Evolutionary conservation across 2,329 filamentous ascomycete species (phyloP), one percentile per base, ranked within the genome.

Genomic region (Emmonsiellopsis sp.): DNA sequence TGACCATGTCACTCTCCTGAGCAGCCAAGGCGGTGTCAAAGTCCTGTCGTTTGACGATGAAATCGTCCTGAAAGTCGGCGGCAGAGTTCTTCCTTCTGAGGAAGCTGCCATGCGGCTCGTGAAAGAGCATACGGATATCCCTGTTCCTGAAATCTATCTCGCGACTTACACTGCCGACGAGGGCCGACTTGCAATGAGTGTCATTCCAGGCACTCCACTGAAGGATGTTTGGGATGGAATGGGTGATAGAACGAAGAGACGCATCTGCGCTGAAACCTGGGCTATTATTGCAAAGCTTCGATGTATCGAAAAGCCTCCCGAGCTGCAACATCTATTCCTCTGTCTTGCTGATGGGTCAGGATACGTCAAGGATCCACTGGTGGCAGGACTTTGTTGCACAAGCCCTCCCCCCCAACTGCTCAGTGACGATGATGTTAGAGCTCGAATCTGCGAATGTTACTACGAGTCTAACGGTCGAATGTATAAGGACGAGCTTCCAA

Each of bases 371-470:
- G 59, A 62, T 40, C 55, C 57, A 15, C 10, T 62, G 20, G 54
- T 64, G 8, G 57, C 61, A 9, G 63, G 63, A 58, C 34, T 60
- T 11, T 52, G 46, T 35, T 52, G 50, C 13, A 43, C 61, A 58
- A 13, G 50, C 7, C 62, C 60, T 40, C 40, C 43, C 41, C 40
- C 56, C 50, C 42, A 9, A 31, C 31, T 66, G 16, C 55, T 13
- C 3, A 62, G 35, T 49, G 59, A 64, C 51, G 56, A 55, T 5
- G 59, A 61, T 9, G 16, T 65, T 8, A 59, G 59, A 11, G 48
- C 50, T 38, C 59, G 63, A 26, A 64, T 66, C 31, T 60, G 55
- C 43, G 59, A 66, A 54, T 60, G 60, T 32, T 65, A 65, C 56
- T 15, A 59, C 20, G 54, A 63, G 7, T 59, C 46, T 7, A 57